Base-by-base conservation (phyloP, 768 basidiomycete genomes). In the Gelatoporia subvermispora region DNA sequence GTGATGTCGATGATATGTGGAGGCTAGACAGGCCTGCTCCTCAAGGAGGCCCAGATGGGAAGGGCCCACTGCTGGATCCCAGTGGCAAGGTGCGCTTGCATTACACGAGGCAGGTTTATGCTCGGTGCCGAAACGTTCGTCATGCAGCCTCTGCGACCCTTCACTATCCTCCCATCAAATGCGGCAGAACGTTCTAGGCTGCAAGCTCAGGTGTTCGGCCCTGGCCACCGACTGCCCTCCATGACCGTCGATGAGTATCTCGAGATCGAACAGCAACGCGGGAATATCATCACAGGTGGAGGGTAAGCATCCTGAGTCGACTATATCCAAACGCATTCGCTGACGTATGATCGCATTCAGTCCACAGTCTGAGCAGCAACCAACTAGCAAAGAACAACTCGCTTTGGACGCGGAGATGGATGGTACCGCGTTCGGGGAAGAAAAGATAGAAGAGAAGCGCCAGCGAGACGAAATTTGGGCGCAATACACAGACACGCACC, bases 191-290 rank as follows among this genome's bases (percentile, higher is more conserved):
- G 94, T 49, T 74, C 83, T 36, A 77, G 82, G 21, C 61, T 96
- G 5, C 84, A 85, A 61, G 68, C 77, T 2, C 81, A 88, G 59
- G 93, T 98, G 3, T 98, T 97, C 68, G 79, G 84, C 15, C 79
- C 90, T 13, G 80, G 79, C 10, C 82, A 96, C 60, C 79, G 85
- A 37, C 70, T 98, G 25, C 96, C 96, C 4, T 93, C 92, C 0
- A 97, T 99, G 96, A 79, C 88, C 1, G 80, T 98, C 49, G 95
- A 98, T 58, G 89, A 98, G 66, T 97, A 94, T 61, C 76, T 99
- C 25, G 81, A 88, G 61, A 81, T 91, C 48, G 95, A 99, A 61
- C 72, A 73, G 41, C 75, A 82, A 60, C 72, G 88, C 48, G 95
- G 95, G 0, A 93, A 92, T 45, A 82, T 98, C 57, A 80, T 96